These are phyloP conservation scores for Brassica juncea DNA, from an alignment of 345 rosid genomes.

Conservation along the genomic window DNA sequence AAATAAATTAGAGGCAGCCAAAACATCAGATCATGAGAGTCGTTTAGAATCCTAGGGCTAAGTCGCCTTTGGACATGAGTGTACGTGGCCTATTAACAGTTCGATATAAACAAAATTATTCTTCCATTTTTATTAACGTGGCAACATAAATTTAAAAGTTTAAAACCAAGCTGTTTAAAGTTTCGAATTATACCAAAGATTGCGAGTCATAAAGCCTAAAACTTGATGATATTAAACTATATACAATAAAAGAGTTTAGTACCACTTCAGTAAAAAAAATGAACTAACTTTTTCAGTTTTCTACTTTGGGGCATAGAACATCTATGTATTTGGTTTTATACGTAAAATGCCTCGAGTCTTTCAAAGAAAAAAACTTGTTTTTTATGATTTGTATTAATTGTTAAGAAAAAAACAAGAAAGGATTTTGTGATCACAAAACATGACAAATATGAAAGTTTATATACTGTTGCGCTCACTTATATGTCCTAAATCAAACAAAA, in stretches of 20 bases:
- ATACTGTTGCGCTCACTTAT: not conserved
- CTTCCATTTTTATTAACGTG: not conserved
- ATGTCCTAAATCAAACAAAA: not conserved
- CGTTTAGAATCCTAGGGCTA: slow-evolving; percentile 20
- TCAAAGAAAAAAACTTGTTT: not conserved
- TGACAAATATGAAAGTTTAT: not conserved
- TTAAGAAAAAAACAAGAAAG: not conserved
- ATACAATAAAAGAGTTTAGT: not conserved
- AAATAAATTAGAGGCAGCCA: slow-evolving; percentile 36
- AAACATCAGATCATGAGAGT: slow-evolving; percentile 14
- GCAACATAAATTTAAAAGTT: not conserved
- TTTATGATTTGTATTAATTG: not conserved
- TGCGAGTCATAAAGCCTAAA: not conserved
- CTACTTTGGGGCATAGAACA: slow-evolving; percentile 1
- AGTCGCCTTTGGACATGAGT: not conserved
- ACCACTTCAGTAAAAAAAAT: not conserved
- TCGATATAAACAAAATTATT: not conserved
- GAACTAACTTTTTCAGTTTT: not conserved
- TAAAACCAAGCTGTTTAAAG: not conserved
- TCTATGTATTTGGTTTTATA: not conserved
- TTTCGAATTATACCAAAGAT: not conserved
- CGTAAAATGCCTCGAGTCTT: not conserved
- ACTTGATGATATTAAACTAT: not conserved
- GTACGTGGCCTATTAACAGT: slow-evolving; percentile 10
- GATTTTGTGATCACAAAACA: not conserved